Percentiles rank a stretch among this genome's conserved stretches.
Conservation (phyloP, 768 basidiomycete species). For the Tylopilus rubrobrunneus region DNA sequence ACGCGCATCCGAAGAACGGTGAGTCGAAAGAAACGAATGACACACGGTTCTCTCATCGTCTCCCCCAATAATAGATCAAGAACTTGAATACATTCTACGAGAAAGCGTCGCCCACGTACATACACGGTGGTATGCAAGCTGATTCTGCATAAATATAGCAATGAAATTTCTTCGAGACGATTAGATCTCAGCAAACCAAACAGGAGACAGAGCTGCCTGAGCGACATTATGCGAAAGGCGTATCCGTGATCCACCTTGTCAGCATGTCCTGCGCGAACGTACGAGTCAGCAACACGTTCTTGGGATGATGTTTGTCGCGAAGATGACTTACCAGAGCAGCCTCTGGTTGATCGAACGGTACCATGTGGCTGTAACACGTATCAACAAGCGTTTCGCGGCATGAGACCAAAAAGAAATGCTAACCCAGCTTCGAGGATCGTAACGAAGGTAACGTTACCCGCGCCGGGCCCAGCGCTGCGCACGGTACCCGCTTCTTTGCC, state of each 20-base stretch:
- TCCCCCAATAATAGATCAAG: not conserved
- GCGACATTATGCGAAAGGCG: slow-evolving; percentile 36
- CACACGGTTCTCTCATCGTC: too few relatives aligned
- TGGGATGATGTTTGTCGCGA: not conserved
- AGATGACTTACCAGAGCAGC: slow-evolving; percentile 62
- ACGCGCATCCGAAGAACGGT: not conserved
- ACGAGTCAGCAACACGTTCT: not conserved
- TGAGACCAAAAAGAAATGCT: slow-evolving; percentile 22
- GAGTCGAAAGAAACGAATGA: too few relatives aligned
- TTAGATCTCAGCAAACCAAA: not conserved
- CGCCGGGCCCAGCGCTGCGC: slow-evolving; percentile 59
- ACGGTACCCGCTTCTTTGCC: slow-evolving; percentile 40
- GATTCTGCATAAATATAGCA: not conserved
- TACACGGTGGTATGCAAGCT: not conserved
- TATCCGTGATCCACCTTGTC: slow-evolving; percentile 53
- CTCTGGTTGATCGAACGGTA: slow-evolving; percentile 86
- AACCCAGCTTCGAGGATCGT: slow-evolving; percentile 78
- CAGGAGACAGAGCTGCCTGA: not conserved
- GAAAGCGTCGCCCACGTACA: not conserved
- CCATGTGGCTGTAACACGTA: slow-evolving; percentile 65
- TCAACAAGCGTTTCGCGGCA: not conserved
- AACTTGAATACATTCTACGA: not conserved
- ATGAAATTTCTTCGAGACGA: not conserved
- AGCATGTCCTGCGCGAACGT: slow-evolving; percentile 47
- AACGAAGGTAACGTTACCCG: slow-evolving; percentile 86